Percentiles rank a stretch among this genome's conserved stretches.
Conservation (phyloP, 2,329 filamentous ascomycete genomes). For the Penicillium sp. region DNA sequence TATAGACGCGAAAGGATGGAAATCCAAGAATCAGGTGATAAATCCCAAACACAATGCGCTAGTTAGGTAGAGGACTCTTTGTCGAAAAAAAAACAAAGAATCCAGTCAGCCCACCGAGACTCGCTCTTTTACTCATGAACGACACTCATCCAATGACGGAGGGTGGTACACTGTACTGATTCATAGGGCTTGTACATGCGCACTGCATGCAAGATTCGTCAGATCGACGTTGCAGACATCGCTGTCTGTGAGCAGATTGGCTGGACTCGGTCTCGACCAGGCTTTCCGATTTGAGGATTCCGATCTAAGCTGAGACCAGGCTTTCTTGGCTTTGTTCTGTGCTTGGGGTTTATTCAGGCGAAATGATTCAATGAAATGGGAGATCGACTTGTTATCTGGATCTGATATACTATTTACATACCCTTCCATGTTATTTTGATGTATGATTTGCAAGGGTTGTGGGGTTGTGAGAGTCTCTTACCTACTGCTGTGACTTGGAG, state of each 20-base stretch:
- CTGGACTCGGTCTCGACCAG: neutral
- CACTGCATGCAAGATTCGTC: constrained; percentile 9
- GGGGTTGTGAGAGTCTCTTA: neutral
- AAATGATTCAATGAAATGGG: neutral
- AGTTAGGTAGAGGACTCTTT: neutral
- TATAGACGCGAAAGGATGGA: neutral
- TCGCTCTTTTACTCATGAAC: neutral
- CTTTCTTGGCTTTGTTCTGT: constrained; percentile 1
- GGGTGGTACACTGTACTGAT: neutral
- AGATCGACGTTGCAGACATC: constrained; percentile 8
- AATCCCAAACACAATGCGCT: neutral
- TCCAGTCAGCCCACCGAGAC: constrained; percentile 1
- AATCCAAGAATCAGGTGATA: neutral
- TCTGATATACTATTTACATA: neutral
- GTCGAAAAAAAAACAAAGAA: constrained; percentile 4
- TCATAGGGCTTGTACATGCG: constrained; percentile 3
- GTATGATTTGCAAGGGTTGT: neutral
- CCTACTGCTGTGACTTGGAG: neutral
- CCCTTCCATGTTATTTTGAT: neutral
- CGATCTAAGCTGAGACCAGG: constrained; percentile 1
- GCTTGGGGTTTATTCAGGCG: neutral
- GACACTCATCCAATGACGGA: neutral
- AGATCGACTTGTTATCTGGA: neutral
- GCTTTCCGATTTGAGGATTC: constrained; percentile 14
- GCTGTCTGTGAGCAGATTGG: neutral